A percentile compares a stretch with the other conserved stretches of the same genome.
Conservation (phyloP, 306 rosid genomes). For the Dalbergia cultrata region DNA sequence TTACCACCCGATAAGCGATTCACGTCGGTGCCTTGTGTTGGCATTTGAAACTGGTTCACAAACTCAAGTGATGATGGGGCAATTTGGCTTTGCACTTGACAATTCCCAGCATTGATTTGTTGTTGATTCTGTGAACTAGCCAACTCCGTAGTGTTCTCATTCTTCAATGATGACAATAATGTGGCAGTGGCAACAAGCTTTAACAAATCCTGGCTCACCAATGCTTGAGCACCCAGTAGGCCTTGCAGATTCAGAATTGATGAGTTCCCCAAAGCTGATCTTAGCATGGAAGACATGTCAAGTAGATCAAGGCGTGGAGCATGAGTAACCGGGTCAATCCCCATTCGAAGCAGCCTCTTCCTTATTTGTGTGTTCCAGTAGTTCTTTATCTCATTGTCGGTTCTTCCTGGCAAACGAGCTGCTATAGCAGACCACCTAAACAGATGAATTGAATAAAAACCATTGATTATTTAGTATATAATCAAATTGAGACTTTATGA, state of each 20-base stretch:
- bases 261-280: constrained; percentile 59
- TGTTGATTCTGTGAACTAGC: constrained; percentile 53
- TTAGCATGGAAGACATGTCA: constrained; percentile 72
- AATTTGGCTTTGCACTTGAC: constrained; percentile 49
- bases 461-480: neutral
- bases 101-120: constrained; percentile 49
- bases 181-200: constrained; percentile 64
- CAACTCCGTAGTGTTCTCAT: constrained; percentile 49
- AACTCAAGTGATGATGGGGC: constrained; percentile 19
- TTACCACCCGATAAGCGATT: constrained; percentile 30
- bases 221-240: constrained; percentile 64
- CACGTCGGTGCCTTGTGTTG: constrained; percentile 32
- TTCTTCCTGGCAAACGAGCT: constrained; percentile 87
- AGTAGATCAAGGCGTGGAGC: constrained; percentile 85
- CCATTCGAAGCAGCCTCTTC: constrained; percentile 80
- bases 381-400: constrained; percentile 93
- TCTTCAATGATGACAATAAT: constrained; percentile 59
- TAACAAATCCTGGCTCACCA: constrained; percentile 69
- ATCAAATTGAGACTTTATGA: neutral
- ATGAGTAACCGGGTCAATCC: constrained; percentile 93
- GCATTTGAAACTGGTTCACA: constrained; percentile 49
- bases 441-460: neutral
- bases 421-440: constrained; percentile 96
- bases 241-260: constrained; percentile 67
- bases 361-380: constrained; percentile 94